A percentile compares a stretch with the other conserved stretches of the same genome.
Conservation (phyloP, 805 yeast species). For the Myxozyma sirexii region DNA sequence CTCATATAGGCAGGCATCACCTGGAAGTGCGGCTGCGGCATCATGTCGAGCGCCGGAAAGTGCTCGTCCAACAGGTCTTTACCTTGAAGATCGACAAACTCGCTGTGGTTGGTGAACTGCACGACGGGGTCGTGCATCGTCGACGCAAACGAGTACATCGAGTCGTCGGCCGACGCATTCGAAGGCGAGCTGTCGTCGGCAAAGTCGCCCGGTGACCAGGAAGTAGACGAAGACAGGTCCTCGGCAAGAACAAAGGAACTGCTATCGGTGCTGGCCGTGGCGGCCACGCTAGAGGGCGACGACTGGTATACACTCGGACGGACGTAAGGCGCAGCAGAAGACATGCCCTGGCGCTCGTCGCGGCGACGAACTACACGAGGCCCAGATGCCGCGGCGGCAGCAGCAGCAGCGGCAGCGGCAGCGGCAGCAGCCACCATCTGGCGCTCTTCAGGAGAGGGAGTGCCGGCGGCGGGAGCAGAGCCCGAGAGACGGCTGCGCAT, state of each 20-base stretch:
- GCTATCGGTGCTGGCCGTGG: not conserved
- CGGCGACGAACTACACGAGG: conserved; percentile 32
- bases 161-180: not conserved
- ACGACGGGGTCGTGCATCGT: conserved; percentile 1
- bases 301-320: conserved; percentile 6
- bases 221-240: not conserved
- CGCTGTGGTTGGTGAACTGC: conserved; percentile 3
- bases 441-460: not conserved
- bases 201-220: conserved; percentile 15
- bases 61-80: not conserved
- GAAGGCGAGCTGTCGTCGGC: conserved; percentile 8
- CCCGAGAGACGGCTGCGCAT: conserved; percentile 26
- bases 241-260: conserved; percentile 1
- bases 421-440: not conserved
- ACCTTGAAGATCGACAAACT: conserved; percentile 5
- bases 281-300: not conserved
- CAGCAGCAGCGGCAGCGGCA: not conserved
- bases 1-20: not conserved
- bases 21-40: not conserved
- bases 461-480: not conserved
- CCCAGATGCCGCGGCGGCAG: not conserved
- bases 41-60: conserved; percentile 6
- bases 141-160: conserved; percentile 1
- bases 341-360: conserved; percentile 22
- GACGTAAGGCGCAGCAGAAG: conserved; percentile 18